A percentile compares a stretch with the other conserved stretches of the same genome.
These are phyloP conservation scores for Gracilaria gracilis DNA, from an alignment of 23 red algal species.

Conservation along the genomic window DNA sequence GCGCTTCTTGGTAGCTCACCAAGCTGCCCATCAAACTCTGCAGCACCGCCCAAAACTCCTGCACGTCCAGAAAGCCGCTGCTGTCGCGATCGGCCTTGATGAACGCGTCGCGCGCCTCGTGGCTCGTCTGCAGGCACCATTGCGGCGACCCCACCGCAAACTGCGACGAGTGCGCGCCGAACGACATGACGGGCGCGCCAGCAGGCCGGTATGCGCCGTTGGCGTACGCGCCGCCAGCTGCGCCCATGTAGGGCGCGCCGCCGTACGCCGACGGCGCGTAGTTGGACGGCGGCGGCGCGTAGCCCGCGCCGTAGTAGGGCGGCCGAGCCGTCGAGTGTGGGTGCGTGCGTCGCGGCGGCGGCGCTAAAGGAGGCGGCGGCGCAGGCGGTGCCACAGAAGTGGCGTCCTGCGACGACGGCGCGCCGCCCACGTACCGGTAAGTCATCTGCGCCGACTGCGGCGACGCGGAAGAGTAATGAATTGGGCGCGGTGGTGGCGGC, in stretches of 20 bases:
- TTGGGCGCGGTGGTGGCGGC: not conserved
- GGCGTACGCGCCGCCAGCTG: not conserved
- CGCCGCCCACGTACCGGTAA: not conserved
- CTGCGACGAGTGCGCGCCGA: not conserved
- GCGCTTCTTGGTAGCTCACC: conserved; percentile 55
- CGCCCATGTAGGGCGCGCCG: not conserved
- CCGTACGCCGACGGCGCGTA: not conserved
- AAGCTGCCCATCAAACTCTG: conserved; percentile 25
- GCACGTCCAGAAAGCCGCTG: conserved; percentile 56
- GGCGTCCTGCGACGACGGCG: not conserved
- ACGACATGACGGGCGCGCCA: not conserved
- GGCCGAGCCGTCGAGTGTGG: not conserved
- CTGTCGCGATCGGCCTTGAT: conserved; percentile 47
- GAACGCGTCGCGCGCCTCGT: conserved; percentile 45
- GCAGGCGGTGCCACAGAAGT: not conserved
- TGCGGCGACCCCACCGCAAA: conserved; percentile 31
- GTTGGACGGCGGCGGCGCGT: not conserved
- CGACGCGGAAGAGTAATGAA: not conserved
- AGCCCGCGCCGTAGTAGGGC: not conserved
- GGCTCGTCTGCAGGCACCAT: conserved; percentile 7
- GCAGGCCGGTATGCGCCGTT: not conserved
- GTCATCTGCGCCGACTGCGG: not conserved
- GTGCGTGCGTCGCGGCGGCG: not conserved
- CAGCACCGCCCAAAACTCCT: conserved; percentile 43
- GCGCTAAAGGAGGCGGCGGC: not conserved